These are phyloP conservation scores for Russula earlei DNA, from an alignment of 768 basidiomycete genomes.

Conservation along the genomic window DNA sequence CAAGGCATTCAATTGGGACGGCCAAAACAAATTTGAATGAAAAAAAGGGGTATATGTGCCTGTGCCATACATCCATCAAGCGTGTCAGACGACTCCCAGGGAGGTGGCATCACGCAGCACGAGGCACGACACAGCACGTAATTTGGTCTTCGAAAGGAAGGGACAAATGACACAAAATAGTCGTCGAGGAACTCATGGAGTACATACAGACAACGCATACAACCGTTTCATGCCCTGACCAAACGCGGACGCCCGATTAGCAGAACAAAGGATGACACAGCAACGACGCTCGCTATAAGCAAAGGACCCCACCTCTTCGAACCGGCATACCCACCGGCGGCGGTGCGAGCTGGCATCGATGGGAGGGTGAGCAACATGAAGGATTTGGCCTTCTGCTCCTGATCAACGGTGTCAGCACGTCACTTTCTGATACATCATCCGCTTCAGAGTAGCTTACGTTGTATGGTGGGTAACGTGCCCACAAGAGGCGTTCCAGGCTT, in stretches of 20 bases:
- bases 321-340: constrained; percentile 6
- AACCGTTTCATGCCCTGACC: not conserved
- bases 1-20: too few species aligned
- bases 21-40: too few species aligned
- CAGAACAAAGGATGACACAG: constrained; percentile 24
- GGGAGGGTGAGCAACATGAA: constrained; percentile 23
- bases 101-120: too few species aligned
- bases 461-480: constrained; percentile 32
- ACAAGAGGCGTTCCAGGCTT: constrained; percentile 29
- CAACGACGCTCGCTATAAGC: constrained; percentile 37
- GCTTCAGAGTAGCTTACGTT: constrained; percentile 23
- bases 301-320: constrained; percentile 21
- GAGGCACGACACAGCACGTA: too few species aligned
- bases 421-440: not conserved
- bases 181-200: not conserved
- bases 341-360: constrained; percentile 38
- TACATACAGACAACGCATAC: not conserved
- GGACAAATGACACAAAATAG: too few species aligned
- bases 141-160: not conserved
- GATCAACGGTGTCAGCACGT: not conserved
- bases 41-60: too few species aligned
- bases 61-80: too few species aligned
- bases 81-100: too few species aligned
- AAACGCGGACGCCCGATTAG: constrained; percentile 1
- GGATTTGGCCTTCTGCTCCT: constrained; percentile 24